Evolutionary conservation across 805 yeast species (phyloP).

Genomic region (Dipodascus albidus): DNA sequence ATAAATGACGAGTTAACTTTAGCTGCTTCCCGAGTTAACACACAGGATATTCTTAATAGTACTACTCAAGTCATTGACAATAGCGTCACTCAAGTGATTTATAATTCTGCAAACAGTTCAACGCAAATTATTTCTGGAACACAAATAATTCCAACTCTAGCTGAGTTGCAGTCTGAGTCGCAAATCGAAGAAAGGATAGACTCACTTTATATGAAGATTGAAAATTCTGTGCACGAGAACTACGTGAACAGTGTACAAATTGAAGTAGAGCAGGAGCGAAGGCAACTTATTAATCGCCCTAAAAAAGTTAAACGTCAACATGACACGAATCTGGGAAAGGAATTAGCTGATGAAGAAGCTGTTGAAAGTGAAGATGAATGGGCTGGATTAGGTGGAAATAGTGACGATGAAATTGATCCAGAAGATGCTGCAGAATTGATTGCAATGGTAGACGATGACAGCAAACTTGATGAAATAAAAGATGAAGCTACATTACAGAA

Average conservation of each 20-base stretch:
- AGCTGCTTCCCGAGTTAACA: too few species aligned
- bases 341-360: constrained; percentile 18
- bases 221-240: too few species aligned
- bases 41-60: too few species aligned
- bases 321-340: constrained; percentile 6
- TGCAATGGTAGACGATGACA: constrained; percentile 16
- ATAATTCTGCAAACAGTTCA: too few species aligned
- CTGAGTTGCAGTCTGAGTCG: too few species aligned
- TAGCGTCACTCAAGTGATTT: not conserved
- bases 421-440: constrained; percentile 13
- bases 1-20: not conserved
- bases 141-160: too few species aligned
- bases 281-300: not conserved
- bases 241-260: too few species aligned
- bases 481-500: constrained; percentile 12
- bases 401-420: constrained; percentile 14
- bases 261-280: too few species aligned
- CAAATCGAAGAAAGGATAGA: too few species aligned
- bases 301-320: not conserved
- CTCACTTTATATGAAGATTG: not conserved
- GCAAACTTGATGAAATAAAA: constrained; percentile 7
- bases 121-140: too few species aligned
- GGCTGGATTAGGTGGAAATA: constrained; percentile 22
- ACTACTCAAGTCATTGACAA: not conserved
- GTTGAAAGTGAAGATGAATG: constrained; percentile 21